These are phyloP conservation scores for Cladosporium sp. DNA, from an alignment of 2,329 filamentous ascomycete genomes.

Conservation along the genomic window DNA sequence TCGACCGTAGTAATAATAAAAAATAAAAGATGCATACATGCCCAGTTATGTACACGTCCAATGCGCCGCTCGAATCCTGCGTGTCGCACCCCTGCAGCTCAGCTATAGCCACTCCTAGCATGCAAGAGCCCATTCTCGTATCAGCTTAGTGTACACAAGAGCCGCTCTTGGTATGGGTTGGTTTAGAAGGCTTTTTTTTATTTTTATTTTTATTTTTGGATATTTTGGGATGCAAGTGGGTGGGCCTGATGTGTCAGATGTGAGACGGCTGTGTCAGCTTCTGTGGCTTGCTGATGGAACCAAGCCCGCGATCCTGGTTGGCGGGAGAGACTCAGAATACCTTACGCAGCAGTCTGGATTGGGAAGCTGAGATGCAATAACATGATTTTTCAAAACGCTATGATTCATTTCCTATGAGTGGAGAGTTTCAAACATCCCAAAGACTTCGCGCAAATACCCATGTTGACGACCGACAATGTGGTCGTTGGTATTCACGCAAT, in stretches of 20 bases:
- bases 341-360: background rate
- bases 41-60: background rate
- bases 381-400: background rate
- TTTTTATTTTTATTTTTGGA: too few relatives aligned
- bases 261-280: constrained; percentile 1
- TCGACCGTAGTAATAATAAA: background rate
- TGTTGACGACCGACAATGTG: background rate
- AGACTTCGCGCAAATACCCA: background rate
- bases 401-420: background rate
- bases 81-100: background rate
- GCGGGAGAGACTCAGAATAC: background rate
- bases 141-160: background rate
- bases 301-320: background rate
- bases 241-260: background rate
- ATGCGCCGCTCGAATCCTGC: background rate
- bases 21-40: background rate
- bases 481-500: background rate
- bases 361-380: background rate
- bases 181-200: background rate
- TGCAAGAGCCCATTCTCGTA: background rate
- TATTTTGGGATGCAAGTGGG: background rate
- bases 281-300: background rate
- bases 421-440: background rate
- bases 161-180: background rate
- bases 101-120: background rate